phyloP scores from a whole-genome alignment of 805 yeast genomes.

The Hermanozyma aechmeae region DNA sequence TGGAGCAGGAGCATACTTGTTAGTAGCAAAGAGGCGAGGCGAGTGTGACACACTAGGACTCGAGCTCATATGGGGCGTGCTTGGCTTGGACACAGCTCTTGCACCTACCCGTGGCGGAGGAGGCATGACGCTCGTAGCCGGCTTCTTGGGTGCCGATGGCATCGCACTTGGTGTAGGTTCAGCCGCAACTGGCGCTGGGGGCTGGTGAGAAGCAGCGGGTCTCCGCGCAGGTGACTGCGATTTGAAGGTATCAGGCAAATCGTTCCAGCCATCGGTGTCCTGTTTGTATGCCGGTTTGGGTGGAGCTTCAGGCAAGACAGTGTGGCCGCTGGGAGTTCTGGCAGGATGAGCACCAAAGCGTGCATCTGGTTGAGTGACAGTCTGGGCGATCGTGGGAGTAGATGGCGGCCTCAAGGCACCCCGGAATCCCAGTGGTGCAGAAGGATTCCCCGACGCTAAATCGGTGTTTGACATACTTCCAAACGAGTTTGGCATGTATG shows the following conservation, averaged over 20 bases:
- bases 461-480: too few species aligned
- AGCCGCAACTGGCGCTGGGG: conserved; percentile 37
- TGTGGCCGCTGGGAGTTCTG: too few species aligned
- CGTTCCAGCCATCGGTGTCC: conserved; percentile 66
- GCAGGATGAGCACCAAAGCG: too few species aligned
- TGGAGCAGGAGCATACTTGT: conserved; percentile 13
- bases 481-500: too few species aligned
- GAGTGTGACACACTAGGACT: conserved; percentile 4
- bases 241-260: conserved; percentile 48
- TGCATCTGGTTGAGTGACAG: too few species aligned
- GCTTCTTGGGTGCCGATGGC: conserved; percentile 1
- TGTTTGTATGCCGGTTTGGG: conserved; percentile 20
- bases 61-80: conserved; percentile 2
- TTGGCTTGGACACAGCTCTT: conserved; percentile 4
- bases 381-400: neutral
- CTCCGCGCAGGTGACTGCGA: conserved; percentile 12
- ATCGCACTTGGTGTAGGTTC: conserved; percentile 4
- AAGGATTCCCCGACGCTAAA: too few species aligned
- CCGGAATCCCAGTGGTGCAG: neutral
- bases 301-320: too few species aligned
- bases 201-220: conserved; percentile 24
- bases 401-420: neutral
- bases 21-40: too few species aligned
- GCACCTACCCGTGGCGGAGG: conserved; percentile 8
- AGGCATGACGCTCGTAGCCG: conserved; percentile 5